Evolutionary conservation across 1,284 basidiomycete genomes (phyloP), one percentile per base, ranked within the genome.

Genomic region (Leccinum pallidistipes): DNA sequence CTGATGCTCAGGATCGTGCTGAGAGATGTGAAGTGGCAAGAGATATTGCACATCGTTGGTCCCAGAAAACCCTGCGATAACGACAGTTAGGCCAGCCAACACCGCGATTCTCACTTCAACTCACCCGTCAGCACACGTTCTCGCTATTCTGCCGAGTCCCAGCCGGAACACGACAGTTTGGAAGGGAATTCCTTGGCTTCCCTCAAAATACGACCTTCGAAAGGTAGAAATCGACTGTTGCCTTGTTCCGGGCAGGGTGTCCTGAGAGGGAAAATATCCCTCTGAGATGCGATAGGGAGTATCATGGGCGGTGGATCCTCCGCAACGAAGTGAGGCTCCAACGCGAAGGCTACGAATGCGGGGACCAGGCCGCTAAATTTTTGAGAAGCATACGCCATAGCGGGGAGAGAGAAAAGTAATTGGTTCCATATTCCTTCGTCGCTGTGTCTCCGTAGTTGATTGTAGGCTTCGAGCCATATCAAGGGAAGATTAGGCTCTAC

Each of bases 211-310:
- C 69, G 8, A 71, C 50, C 10, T 32, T 71, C 0, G 79, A 75
- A 24, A 85, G 73, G 66, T 77, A 85, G 64, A 86, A 86, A 59
- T 86, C 74, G 51, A 86, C 66, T 4, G 77, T 75, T 0, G 74
- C 36, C n/a, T 18, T 24, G 16, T 55, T 55, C 11, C 16, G 16
- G 3, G 21, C n/a, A 71, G 21, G 18, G 9, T 45, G 3, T 8
- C 14, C 14, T 1, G 1, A 3, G 57, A 55, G 5, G 61, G 68
- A 12, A 5, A 18, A 32, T 65, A 67, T 27, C 64, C 63, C 7
- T 61, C 45, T 2, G 60, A 54, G 9, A 73, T 55, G 12, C 54
- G 34, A 47, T 69, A 71, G 6, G 24, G 45, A 12, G 14, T 31
- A 11, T 31, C 45, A 9, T 60, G 57, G 1, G 14, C 1, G 71